Conservation (phyloP, 345 rosid genomes). For the Carallia pectinifolia region DNA sequence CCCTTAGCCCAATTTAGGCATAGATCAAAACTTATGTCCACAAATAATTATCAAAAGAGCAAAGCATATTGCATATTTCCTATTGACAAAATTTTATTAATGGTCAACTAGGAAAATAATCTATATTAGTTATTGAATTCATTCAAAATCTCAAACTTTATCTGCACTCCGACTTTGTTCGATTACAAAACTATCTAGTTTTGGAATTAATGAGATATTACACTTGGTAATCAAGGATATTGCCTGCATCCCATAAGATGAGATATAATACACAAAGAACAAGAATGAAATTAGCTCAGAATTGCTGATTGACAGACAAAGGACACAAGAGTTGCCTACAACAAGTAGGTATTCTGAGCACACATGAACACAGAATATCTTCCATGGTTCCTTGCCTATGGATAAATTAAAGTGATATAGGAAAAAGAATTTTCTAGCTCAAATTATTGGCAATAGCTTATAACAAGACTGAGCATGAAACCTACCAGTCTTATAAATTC, state of each 20-base stretch:
- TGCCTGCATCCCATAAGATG: not conserved
- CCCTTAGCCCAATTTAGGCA: not conserved
- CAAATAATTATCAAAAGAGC: not conserved
- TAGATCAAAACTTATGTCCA: not conserved
- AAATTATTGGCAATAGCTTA: not conserved
- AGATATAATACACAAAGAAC: not conserved
- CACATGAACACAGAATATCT: not conserved
- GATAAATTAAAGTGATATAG: not conserved
- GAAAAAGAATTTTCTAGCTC: not conserved
- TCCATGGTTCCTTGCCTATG: not conserved
- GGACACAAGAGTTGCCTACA: not conserved
- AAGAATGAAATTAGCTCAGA: not conserved
- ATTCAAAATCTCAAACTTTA: not conserved
- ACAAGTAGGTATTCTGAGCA: not conserved
- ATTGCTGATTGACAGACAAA: not conserved
- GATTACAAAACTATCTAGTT: not conserved
- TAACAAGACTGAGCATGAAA: not conserved
- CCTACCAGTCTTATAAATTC: conserved; percentile 75
- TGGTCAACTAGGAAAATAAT: too few relatives aligned
- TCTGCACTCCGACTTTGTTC: not conserved
- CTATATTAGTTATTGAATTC: too few relatives aligned
- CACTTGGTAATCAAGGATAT: conserved; percentile 10
- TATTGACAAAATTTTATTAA: too few relatives aligned
- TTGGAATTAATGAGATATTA: not conserved
- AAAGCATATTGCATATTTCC: too few relatives aligned